phyloP scores from a whole-genome alignment of 2,329 filamentous ascomycete genomes.

The Claviceps quebecensis region DNA sequence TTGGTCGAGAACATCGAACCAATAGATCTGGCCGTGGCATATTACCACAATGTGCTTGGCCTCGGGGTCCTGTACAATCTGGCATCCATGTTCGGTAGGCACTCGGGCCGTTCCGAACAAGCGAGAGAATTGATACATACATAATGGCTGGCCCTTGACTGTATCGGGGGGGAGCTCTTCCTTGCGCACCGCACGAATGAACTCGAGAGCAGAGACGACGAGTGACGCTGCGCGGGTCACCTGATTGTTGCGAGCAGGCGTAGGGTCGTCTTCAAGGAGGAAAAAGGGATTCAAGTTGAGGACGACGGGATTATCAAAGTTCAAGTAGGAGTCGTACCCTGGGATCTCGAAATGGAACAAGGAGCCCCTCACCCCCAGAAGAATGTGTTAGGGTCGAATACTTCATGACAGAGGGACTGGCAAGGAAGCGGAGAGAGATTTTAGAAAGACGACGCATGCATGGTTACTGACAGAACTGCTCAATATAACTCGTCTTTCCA shows the following conservation, averaged over 20 bases:
- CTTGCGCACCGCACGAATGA: slow-evolving; percentile 81
- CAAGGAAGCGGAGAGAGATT: background rate
- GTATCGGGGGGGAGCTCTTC: slow-evolving; percentile 88
- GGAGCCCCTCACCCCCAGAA: no score
- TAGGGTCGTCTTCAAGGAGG: slow-evolving; percentile 91
- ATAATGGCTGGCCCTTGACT: slow-evolving; percentile 68
- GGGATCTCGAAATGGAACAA: background rate
- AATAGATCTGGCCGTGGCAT: slow-evolving; percentile 93
- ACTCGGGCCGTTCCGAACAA: slow-evolving; percentile 91
- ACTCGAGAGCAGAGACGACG: slow-evolving; percentile 77
- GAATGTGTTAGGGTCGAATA: slow-evolving; percentile 4
- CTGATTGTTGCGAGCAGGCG: slow-evolving; percentile 89
- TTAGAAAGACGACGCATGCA: background rate
- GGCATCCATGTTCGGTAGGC: slow-evolving; percentile 85
- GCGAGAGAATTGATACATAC: slow-evolving; percentile 97
- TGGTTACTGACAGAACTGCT: slow-evolving; percentile 76
- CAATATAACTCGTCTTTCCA: slow-evolving; percentile 90
- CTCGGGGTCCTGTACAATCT: slow-evolving; percentile 88
- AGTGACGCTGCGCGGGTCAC: slow-evolving; percentile 88
- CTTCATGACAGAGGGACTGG: background rate
- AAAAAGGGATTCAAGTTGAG: slow-evolving; percentile 98
- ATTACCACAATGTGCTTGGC: slow-evolving; percentile 88
- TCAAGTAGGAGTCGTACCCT: slow-evolving; percentile 99
- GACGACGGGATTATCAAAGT: slow-evolving; percentile 94
- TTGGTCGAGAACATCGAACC: slow-evolving; percentile 94